Base-by-base conservation (phyloP, 179 eudicot genomes). In the Camellia oleifera region DNA sequence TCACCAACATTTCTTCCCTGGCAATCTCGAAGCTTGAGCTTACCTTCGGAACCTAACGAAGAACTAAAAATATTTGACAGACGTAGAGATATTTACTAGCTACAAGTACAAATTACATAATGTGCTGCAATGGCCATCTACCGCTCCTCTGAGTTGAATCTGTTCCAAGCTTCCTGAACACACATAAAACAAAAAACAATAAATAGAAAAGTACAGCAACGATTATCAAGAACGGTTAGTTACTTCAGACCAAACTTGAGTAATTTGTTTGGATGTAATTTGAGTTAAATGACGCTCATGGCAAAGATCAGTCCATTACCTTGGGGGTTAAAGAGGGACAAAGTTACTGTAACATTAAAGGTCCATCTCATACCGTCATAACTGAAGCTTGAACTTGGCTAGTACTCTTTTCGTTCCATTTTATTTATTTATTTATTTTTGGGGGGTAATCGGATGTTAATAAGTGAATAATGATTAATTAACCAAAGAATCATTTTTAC, bases 91-190 rank as follows among this genome's bases (percentile, higher is more conserved):
- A 63, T 63, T 63, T 20, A 18, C 60, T 56, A 7, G 52, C 11
- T 11, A 1, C n/a, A 23, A 17, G 1, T n/a, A 61, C 14, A 17
- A 61, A 61, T 61, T 61, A 61, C 26, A 61, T 4, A 1, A 18
- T 60, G 18, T 14, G 64, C 20, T 14, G 20, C 18, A 18, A 63
- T 18, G 4, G 67, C 67, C 67, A 63, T 6, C 9, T 20, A 63
- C 67, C 67, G 40, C 67, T 63, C 67, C 67, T 63, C 67, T 1
- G 67, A 63, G 67, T 20, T 63, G 67, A 63, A 63, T 23, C 12
- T 63, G 67, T 63, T 63, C 67, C 67, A 63, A 18, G 67, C 67
- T 63, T 63, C 67, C 67, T 63, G 67, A 18, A 63, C 11, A 23
- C 12, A 20, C 13, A 63, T 2, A 54, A 54, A 54, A 7, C 11